Conservation (phyloP, 352 stramenopile species). For the Globisporangium nodosum region DNA sequence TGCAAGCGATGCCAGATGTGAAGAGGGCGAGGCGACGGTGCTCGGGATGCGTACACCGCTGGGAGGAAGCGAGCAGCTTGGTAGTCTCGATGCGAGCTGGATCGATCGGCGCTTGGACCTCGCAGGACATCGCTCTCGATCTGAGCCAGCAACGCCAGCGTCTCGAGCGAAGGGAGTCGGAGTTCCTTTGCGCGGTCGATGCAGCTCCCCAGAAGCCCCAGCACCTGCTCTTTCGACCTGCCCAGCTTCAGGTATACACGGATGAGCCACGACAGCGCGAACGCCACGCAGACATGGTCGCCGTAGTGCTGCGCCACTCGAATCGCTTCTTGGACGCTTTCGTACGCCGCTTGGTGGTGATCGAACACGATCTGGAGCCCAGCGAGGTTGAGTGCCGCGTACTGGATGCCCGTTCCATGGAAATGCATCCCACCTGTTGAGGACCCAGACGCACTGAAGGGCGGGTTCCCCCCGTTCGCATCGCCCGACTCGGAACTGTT, state of each 20-base stretch:
- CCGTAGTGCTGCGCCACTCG: conserved; percentile 90
- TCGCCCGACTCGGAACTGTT: background rate
- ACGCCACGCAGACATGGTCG: conserved; percentile 90
- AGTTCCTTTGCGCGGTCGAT: conserved; percentile 61
- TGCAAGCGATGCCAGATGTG: conserved; percentile 39
- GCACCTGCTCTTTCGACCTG: conserved; percentile 42
- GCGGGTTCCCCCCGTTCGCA: background rate
- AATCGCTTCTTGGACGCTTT: conserved; percentile 91
- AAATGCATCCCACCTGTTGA: conserved; percentile 30
- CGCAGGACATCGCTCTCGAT: conserved; percentile 45
- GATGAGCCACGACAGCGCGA: conserved; percentile 88
- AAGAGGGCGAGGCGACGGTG: conserved; percentile 29
- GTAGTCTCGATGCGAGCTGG: background rate
- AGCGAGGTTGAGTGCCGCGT: conserved; percentile 87
- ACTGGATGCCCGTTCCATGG: conserved; percentile 76
- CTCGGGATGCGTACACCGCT: conserved; percentile 23
- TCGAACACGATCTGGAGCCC: conserved; percentile 85
- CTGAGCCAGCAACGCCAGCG: conserved; percentile 37
- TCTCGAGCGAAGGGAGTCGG: conserved; percentile 40
- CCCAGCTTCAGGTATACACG: conserved; percentile 58
- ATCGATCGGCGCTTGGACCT: conserved; percentile 7
- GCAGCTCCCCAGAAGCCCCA: conserved; percentile 41
- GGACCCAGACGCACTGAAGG: conserved; percentile 3
- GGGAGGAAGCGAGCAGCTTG: conserved; percentile 21
- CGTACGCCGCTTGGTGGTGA: conserved; percentile 61